Conservation (phyloP, 306 rosid genomes). For the Herpetospermum pedunculosum region DNA sequence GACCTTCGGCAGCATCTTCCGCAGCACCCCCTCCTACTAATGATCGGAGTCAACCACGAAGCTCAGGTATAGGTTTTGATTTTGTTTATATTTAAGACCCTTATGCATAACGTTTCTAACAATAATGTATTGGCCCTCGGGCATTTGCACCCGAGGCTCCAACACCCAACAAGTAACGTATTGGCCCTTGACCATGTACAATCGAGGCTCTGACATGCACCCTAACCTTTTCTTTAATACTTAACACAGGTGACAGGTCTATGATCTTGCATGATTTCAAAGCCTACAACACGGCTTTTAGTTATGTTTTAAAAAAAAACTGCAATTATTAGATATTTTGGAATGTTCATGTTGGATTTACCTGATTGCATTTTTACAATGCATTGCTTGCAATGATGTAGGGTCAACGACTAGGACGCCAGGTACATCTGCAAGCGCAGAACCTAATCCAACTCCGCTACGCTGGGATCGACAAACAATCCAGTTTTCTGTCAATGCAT, state of each 20-base stretch:
- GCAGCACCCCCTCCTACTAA: slow-evolving; percentile 29
- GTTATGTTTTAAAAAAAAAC: too few species aligned
- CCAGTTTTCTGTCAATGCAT: slow-evolving; percentile 85
- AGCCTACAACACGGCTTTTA: too few species aligned
- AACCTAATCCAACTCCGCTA: slow-evolving; percentile 44
- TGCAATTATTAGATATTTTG: too few species aligned
- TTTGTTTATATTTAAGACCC: not conserved
- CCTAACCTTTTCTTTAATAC: too few species aligned
- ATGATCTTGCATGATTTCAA: too few species aligned
- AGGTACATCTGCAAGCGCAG: slow-evolving; percentile 48
- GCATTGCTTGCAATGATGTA: slow-evolving; percentile 10
- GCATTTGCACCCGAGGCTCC: too few species aligned
- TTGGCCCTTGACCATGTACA: too few species aligned
- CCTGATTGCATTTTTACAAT: not conserved
- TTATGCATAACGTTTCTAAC: too few species aligned
- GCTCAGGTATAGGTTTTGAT: slow-evolving; percentile 28
- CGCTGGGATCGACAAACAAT: slow-evolving; percentile 86
- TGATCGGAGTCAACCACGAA: slow-evolving; percentile 40
- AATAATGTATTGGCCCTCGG: too few species aligned
- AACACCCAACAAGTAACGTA: too few species aligned
- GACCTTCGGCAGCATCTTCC: slow-evolving; percentile 26
- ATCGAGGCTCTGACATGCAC: too few species aligned
- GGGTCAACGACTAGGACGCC: slow-evolving; percentile 64
- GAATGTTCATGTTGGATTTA: slow-evolving; percentile 8
- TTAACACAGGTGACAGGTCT: too few species aligned